Evolutionary conservation across 352 stramenopile genomes (phyloP).

Genomic region (Pythium aristosporum): DNA sequence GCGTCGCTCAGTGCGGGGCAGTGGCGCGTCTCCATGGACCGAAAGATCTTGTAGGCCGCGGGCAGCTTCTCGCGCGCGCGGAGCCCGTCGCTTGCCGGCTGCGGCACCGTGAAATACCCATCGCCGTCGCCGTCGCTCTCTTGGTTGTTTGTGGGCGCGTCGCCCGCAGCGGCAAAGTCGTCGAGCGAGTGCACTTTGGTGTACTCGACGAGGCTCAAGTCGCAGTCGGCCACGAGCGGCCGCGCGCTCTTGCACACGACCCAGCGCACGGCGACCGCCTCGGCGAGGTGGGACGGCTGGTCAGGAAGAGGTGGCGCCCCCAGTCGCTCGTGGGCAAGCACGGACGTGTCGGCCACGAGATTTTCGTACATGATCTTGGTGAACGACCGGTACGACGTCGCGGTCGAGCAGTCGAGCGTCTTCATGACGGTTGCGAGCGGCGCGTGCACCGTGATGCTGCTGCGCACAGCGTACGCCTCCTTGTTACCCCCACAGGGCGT

Average conservation of each 20-base stretch:
- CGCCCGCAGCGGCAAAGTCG: slow-evolving; percentile 27
- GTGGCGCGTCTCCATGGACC: slow-evolving; percentile 61
- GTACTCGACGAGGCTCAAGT: slow-evolving; percentile 76
- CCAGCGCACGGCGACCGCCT: slow-evolving; percentile 71
- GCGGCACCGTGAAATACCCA: slow-evolving; percentile 21
- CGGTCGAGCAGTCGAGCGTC: slow-evolving; percentile 53
- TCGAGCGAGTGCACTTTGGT: slow-evolving; percentile 57
- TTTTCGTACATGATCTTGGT: slow-evolving; percentile 75
- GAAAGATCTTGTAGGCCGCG: slow-evolving; percentile 67
- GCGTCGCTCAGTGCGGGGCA: slow-evolving; percentile 66
- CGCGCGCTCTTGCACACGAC: slow-evolving; percentile 62
- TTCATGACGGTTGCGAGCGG: slow-evolving; percentile 56
- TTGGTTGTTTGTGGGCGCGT: slow-evolving; percentile 23
- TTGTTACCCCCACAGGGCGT: neutral
- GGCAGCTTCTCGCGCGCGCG: slow-evolving; percentile 32
- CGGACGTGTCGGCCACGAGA: slow-evolving; percentile 64
- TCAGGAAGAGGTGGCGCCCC: neutral
- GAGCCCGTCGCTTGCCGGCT: slow-evolving; percentile 24
- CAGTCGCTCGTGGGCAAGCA: slow-evolving; percentile 63
- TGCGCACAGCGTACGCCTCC: slow-evolving; percentile 53
- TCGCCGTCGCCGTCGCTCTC: slow-evolving; percentile 10
- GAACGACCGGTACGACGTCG: slow-evolving; percentile 63
- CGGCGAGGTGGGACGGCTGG: slow-evolving; percentile 20
- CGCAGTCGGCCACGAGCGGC: slow-evolving; percentile 64
- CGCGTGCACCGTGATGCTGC: slow-evolving; percentile 51